Conservation (phyloP, 306 rosid species). For the Gastrolobium bilobum region DNA sequence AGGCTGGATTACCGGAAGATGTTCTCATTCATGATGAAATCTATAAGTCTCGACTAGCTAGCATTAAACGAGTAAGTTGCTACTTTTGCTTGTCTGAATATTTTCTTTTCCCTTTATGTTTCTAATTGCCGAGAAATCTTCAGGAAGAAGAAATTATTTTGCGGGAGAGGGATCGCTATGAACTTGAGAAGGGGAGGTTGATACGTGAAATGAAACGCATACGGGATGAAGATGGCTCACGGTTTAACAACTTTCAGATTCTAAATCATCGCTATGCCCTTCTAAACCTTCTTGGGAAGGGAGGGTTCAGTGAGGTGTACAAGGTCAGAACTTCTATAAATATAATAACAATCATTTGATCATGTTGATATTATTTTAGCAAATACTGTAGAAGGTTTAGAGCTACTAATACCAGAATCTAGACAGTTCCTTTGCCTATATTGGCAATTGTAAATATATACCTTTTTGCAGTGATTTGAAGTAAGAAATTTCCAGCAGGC, state of each 20-base stretch:
- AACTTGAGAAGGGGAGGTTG: constrained; percentile 93
- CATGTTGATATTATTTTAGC: constrained; percentile 15
- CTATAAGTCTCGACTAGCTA: constrained; percentile 88
- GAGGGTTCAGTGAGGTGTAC: constrained; percentile 99
- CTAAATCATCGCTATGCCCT: constrained; percentile 90
- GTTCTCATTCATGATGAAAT: constrained; percentile 89
- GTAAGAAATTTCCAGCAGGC: constrained; percentile 99
- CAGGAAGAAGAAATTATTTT: constrained; percentile 90
- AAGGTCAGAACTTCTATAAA: constrained; percentile 76
- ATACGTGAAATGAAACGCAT: constrained; percentile 99
- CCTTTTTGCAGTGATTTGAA: constrained; percentile 98
- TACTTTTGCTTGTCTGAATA: constrained; percentile 25
- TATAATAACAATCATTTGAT: constrained; percentile 30
- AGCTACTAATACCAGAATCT: constrained; percentile 45
- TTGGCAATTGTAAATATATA: constrained; percentile 86
- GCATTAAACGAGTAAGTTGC: constrained; percentile 87
- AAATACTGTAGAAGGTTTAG: constrained; percentile 33
- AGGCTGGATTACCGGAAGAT: constrained; percentile 81
- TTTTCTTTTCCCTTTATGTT: constrained; percentile 39
- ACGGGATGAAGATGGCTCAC: constrained; percentile 99
- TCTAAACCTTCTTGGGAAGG: constrained; percentile 98
- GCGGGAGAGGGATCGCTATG: constrained; percentile 97
- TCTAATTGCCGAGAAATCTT: constrained; percentile 40
- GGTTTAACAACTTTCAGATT: constrained; percentile 98
- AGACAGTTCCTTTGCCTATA: constrained; percentile 71